These are phyloP conservation scores for Wickerhamiella shivajii DNA, from an alignment of 805 yeast species.

Conservation along the genomic window DNA sequence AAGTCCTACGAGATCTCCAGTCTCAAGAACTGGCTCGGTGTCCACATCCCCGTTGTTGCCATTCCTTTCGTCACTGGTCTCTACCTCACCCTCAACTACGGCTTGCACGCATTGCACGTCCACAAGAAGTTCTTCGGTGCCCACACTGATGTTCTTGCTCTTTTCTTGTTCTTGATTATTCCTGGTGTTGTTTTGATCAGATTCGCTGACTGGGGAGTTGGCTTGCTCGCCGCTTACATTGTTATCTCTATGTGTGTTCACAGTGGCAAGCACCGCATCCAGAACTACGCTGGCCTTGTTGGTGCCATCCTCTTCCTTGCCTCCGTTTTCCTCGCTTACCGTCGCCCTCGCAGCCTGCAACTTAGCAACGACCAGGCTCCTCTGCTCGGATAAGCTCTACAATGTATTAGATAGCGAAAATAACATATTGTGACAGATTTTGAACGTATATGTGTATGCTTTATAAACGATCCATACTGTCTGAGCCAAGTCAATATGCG, in stretches of 20 bases:
- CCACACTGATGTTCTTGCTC: constrained; percentile 51
- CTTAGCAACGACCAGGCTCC: constrained; percentile 5
- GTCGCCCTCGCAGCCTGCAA: constrained; percentile 1
- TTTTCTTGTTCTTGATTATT: constrained; percentile 62
- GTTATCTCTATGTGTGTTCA: constrained; percentile 47
- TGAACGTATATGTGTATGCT: too few relatives aligned
- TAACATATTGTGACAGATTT: too few relatives aligned
- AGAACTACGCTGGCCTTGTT: not conserved
- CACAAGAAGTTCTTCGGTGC: constrained; percentile 46
- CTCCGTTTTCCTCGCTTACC: constrained; percentile 3
- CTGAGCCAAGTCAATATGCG: too few relatives aligned
- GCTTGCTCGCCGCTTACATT: constrained; percentile 42
- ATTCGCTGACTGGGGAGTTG: constrained; percentile 60
- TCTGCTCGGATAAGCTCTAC: constrained; percentile 1
- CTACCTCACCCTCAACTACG: constrained; percentile 69
- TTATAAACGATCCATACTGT: too few relatives aligned
- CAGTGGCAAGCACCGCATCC: constrained; percentile 2
- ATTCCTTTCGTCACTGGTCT: constrained; percentile 66
- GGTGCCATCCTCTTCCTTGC: not conserved
- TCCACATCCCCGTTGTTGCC: constrained; percentile 58
- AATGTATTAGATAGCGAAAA: too few relatives aligned
- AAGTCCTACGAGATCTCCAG: constrained; percentile 44
- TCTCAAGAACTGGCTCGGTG: constrained; percentile 35
- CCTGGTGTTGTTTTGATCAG: constrained; percentile 43
- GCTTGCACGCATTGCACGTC: constrained; percentile 51